Conservation (phyloP, 164 flowering plant species). For the Platanus orientalis region DNA sequence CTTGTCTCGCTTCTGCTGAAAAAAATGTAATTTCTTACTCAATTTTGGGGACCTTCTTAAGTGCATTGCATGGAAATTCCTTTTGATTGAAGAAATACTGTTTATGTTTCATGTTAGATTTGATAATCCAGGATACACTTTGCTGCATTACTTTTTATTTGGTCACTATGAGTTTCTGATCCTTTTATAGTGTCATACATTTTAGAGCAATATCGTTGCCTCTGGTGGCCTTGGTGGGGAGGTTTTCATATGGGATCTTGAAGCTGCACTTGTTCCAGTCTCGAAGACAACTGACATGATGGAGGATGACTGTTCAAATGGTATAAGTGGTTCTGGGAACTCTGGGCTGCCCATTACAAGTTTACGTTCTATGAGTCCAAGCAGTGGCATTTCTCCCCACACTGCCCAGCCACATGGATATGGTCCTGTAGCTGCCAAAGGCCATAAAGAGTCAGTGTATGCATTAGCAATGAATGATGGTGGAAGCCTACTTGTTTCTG, state of each 20-base stretch:
- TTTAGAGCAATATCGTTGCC: conserved; percentile 91
- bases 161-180: conserved; percentile 41
- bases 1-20: conserved; percentile 83
- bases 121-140: conserved; percentile 5
- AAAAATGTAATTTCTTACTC: conserved; percentile 71
- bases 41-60: conserved; percentile 3
- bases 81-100: neutral
- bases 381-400: conserved; percentile 68
- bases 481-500: conserved; percentile 93
- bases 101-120: conserved; percentile 7
- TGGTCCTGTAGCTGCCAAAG: conserved; percentile 78
- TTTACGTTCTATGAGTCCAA: conserved; percentile 68
- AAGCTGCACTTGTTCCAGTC: conserved; percentile 71
- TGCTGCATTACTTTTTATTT: neutral
- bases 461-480: conserved; percentile 92
- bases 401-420: conserved; percentile 68
- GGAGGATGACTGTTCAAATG: conserved; percentile 72
- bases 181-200: conserved; percentile 62
- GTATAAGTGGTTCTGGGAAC: conserved; percentile 50
- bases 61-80: conserved; percentile 15
- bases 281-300: conserved; percentile 58
- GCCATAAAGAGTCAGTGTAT: conserved; percentile 97
- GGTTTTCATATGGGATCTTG: conserved; percentile 96
- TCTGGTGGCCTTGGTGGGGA: conserved; percentile 99
- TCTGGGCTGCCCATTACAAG: conserved; percentile 48